Percentiles rank a stretch among this genome's conserved stretches.
Conservation (phyloP, 2,329 filamentous ascomycete species). For the Davidsoniella neocaledoniae region DNA sequence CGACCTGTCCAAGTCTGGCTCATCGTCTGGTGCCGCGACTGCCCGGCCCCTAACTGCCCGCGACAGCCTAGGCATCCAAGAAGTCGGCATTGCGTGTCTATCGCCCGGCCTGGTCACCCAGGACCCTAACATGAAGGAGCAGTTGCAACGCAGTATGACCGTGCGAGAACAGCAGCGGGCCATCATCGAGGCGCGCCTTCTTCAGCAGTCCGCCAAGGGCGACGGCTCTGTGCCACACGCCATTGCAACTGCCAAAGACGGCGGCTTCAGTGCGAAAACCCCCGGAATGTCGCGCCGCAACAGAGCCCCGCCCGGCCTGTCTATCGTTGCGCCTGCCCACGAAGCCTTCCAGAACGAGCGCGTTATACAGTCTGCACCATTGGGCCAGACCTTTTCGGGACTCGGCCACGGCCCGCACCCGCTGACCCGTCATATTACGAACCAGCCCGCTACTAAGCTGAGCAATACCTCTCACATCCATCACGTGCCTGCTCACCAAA, state of each 20-base stretch:
- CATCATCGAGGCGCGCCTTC: conserved; percentile 81
- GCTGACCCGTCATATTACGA: conserved; percentile 58
- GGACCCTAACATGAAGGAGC: conserved; percentile 90
- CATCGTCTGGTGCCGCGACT: conserved; percentile 37
- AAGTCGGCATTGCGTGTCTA: conserved; percentile 83
- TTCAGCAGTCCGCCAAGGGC: conserved; percentile 70
- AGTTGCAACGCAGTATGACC: conserved; percentile 82
- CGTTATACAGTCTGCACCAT: conserved; percentile 88
- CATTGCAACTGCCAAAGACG: conserved; percentile 27
- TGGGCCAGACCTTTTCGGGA: conserved; percentile 90
- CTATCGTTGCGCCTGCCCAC: conserved; percentile 87
- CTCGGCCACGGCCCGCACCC: conserved; percentile 58
- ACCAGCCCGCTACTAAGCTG: conserved; percentile 59
- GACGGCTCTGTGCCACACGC: conserved; percentile 29
- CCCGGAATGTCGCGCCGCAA: conserved; percentile 57
- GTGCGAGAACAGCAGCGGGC: conserved; percentile 87
- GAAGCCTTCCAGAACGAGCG: conserved; percentile 85
- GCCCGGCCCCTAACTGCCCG: conserved; percentile 64
- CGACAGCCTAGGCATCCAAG: conserved; percentile 69
- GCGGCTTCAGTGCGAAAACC: conserved; percentile 45
- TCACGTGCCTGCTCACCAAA: conserved; percentile 75
- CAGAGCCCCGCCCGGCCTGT: conserved; percentile 74
- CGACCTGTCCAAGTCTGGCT: conserved; percentile 53
- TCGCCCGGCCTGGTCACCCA: conserved; percentile 94
- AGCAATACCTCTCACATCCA: conserved; percentile 80